Conservation (phyloP, 2,329 filamentous ascomycete species). For the Cladosporium colombiae region DNA sequence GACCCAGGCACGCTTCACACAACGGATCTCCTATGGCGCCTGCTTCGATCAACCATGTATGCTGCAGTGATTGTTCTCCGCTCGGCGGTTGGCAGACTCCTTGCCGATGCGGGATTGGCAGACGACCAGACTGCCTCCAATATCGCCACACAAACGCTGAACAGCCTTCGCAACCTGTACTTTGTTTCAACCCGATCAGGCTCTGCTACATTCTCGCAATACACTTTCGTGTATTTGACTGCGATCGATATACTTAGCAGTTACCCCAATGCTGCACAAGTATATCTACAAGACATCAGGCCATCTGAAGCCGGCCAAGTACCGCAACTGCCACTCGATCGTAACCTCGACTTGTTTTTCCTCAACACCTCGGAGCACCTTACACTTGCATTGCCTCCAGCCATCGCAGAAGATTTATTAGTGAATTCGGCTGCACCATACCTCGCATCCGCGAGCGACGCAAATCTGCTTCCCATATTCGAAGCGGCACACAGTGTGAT, state of each 20-base stretch:
- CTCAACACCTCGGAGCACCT: conserved; percentile 85
- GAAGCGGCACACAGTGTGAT: conserved; percentile 84
- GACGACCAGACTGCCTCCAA: conserved; percentile 60
- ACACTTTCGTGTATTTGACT: conserved; percentile 79
- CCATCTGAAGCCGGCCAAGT: conserved; percentile 58
- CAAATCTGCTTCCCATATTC: conserved; percentile 69
- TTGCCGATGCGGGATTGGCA: conserved; percentile 59
- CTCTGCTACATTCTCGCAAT: conserved; percentile 75
- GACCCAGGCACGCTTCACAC: conserved; percentile 64
- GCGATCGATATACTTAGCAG: conserved; percentile 78
- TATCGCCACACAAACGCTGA: conserved; percentile 70
- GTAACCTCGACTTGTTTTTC: conserved; percentile 82
- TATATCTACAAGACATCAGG: conserved; percentile 66
- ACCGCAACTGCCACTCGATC: conserved; percentile 65
- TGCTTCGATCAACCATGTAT: conserved; percentile 75
- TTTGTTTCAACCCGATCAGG: conserved; percentile 78
- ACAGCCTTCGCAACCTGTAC: conserved; percentile 73
- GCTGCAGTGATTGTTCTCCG: conserved; percentile 73
- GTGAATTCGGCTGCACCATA: conserved; percentile 74
- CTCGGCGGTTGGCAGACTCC: conserved; percentile 66
- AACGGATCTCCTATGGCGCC: conserved; percentile 71
- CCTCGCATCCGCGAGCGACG: conserved; percentile 61
- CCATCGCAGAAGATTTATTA: conserved; percentile 70
- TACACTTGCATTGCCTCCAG: conserved; percentile 66
- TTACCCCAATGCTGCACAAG: conserved; percentile 65